Evolutionary conservation across 108 stramenopile species (phyloP).

Genomic region (Discostella pseudostelligera): DNA sequence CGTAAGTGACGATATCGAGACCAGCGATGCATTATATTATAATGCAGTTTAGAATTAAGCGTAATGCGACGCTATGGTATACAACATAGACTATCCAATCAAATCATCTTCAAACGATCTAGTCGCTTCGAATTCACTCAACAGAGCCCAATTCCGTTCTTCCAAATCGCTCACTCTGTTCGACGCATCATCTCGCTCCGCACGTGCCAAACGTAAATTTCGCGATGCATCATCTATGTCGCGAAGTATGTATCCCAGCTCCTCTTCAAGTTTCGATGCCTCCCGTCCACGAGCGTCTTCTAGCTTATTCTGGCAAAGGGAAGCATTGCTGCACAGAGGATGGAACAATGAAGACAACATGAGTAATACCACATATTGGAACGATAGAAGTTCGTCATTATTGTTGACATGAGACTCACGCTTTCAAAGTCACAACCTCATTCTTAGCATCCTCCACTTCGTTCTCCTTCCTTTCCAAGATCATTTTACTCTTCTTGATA

Average conservation of each 20-base stretch:
- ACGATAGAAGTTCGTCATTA: not conserved
- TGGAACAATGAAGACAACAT: not conserved
- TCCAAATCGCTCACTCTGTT: constrained; percentile 55
- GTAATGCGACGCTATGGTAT: too few species aligned
- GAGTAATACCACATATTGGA: not conserved
- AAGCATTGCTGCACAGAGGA: constrained; percentile 41
- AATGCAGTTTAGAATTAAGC: too few species aligned
- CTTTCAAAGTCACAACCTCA: constrained; percentile 64
- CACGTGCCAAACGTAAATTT: constrained; percentile 56
- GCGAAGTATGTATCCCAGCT: constrained; percentile 56
- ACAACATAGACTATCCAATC: too few species aligned
- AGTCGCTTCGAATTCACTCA: constrained; percentile 71
- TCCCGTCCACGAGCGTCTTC: constrained; percentile 25
- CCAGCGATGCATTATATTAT: too few species aligned
- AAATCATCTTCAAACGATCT: constrained; percentile 45
- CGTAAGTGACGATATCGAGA: too few species aligned
- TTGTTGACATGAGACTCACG: constrained; percentile 32
- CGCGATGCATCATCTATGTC: constrained; percentile 72
- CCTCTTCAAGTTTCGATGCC: constrained; percentile 22
- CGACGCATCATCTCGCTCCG: constrained; percentile 52
- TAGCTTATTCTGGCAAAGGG: constrained; percentile 39
- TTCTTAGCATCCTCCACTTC: constrained; percentile 58
- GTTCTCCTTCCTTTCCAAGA: constrained; percentile 52
- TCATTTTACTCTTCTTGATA: constrained; percentile 51
- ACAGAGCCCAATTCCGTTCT: constrained; percentile 72